Conservation (phyloP, 345 rosid species). For the Tarenaya hassleriana region DNA sequence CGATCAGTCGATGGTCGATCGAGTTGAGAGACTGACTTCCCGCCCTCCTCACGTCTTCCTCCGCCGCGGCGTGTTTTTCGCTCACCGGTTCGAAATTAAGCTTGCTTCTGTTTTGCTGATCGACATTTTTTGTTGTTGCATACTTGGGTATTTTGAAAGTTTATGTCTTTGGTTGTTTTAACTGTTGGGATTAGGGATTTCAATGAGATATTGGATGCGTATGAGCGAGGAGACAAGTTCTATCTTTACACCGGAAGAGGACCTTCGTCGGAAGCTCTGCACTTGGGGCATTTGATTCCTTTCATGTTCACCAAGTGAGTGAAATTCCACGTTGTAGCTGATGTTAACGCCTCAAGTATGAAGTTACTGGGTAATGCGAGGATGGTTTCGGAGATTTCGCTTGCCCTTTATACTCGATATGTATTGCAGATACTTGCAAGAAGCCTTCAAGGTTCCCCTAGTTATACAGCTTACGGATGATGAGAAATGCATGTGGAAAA, state of each 20-base stretch:
- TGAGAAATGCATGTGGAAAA: constrained; percentile 92
- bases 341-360: background rate
- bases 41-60: constrained; percentile 75
- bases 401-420: background rate
- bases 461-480: constrained; percentile 93
- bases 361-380: too few relatives aligned
- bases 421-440: constrained; percentile 59
- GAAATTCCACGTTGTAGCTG: background rate
- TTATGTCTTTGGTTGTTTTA: background rate
- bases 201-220: constrained; percentile 66
- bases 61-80: constrained; percentile 90
- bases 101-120: background rate
- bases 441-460: constrained; percentile 88
- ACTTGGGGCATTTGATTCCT: constrained; percentile 87
- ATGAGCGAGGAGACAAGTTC: constrained; percentile 74
- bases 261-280: constrained; percentile 91
- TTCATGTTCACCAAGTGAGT: constrained; percentile 93
- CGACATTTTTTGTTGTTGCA: background rate
- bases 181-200: constrained; percentile 46
- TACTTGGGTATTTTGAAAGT: background rate
- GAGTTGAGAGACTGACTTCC: constrained; percentile 67
- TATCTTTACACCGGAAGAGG: constrained; percentile 93
- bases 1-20: constrained; percentile 48
- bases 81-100: constrained; percentile 44
- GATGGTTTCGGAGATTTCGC: background rate